phyloP scores from a whole-genome alignment of 169 alveolate genomes.

The Eimeria sp. region DNA sequence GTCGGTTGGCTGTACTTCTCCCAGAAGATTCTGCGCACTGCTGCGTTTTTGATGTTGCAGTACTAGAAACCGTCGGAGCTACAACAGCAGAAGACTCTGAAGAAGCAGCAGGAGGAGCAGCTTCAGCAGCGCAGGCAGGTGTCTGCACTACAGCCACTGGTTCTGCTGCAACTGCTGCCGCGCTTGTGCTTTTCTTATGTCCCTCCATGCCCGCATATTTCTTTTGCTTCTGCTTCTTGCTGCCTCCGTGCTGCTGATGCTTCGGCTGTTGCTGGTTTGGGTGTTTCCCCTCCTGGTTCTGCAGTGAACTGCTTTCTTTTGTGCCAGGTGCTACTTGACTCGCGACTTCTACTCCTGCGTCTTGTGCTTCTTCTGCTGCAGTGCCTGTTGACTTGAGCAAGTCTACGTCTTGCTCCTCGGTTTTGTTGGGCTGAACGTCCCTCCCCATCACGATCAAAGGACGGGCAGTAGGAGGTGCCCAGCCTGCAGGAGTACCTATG shows the following conservation, averaged over 20 bases:
- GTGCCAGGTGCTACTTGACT: not conserved
- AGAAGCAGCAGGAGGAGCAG: not conserved
- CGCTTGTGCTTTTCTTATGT: not conserved
- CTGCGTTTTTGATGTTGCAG: too few species aligned
- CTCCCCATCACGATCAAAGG: not conserved
- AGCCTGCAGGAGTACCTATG: not conserved
- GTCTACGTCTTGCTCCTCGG: not conserved
- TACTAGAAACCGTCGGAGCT: not conserved
- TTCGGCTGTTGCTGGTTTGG: not conserved
- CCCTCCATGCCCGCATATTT: not conserved
- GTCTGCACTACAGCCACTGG: not conserved
- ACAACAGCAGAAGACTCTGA: not conserved
- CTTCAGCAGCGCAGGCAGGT: not conserved
- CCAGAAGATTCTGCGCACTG: not conserved
- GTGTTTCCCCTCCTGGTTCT: not conserved
- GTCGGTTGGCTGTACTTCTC: not conserved
- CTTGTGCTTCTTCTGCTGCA: not conserved
- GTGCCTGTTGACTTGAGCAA: not conserved
- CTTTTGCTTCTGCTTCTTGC: conserved; percentile 8
- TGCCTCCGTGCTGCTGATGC: not conserved
- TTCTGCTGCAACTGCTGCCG: not conserved
- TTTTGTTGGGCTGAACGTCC: not conserved
- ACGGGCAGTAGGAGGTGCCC: not conserved
- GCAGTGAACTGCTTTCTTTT: not conserved
- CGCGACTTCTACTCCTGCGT: not conserved